Conservation (phyloP, 2,329 filamentous ascomycete species). For the Arthrobotrys sphaeroides region DNA sequence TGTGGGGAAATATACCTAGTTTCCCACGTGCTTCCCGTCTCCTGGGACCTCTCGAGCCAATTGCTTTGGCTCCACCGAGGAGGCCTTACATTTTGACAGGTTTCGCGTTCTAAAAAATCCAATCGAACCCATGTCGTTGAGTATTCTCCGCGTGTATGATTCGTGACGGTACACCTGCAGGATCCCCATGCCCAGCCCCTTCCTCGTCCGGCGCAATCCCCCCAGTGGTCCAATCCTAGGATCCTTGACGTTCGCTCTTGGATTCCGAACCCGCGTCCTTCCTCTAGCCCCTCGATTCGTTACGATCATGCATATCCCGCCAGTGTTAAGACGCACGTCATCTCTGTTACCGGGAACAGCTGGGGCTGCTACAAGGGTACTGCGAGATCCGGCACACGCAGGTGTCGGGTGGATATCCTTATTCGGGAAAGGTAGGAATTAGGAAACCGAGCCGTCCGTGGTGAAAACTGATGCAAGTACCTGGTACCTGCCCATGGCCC, state of each 20-base stretch:
- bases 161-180: background rate
- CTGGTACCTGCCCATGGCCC: background rate
- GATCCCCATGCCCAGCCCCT: background rate
- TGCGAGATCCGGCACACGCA: background rate
- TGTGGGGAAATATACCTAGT: background rate
- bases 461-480: background rate
- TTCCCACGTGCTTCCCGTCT: background rate
- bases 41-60: background rate
- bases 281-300: background rate
- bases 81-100: background rate
- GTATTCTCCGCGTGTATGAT: background rate
- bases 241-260: background rate
- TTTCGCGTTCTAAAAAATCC: background rate
- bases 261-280: too few relatives aligned
- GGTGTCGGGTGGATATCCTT: background rate
- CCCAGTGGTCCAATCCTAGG: background rate
- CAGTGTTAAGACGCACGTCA: background rate
- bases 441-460: too few relatives aligned
- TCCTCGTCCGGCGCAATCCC: background rate
- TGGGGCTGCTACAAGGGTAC: background rate
- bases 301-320: background rate
- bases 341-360: background rate
- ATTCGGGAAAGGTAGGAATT: background rate
- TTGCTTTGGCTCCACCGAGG: background rate
- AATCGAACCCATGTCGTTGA: background rate